phyloP scores from a whole-genome alignment of 345 rosid genomes.

The Brassica cretica region DNA sequence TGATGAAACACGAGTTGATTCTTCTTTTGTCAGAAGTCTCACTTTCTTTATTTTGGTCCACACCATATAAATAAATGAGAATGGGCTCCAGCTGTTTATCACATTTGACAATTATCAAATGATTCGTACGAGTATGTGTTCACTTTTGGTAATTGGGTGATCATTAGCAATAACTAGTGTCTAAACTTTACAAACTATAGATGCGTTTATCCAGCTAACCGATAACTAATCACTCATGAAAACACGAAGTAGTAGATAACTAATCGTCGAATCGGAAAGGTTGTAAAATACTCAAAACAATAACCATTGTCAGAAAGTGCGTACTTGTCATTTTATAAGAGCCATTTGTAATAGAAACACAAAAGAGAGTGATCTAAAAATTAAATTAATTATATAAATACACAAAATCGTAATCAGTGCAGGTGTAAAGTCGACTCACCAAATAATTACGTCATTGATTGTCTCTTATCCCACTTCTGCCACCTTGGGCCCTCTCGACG shows the following conservation, averaged over 20 bases:
- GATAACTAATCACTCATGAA: not conserved
- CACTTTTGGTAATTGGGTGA: slow-evolving; percentile 15
- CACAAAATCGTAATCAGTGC: not conserved
- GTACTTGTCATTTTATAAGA: not conserved
- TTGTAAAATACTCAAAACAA: not conserved
- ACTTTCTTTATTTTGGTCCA: slow-evolving; percentile 37
- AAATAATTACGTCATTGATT: not conserved
- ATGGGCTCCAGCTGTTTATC: slow-evolving; percentile 44
- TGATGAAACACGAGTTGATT: slow-evolving; percentile 34
- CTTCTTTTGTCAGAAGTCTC: slow-evolving; percentile 34
- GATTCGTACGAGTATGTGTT: slow-evolving; percentile 7
- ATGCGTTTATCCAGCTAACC: not conserved
- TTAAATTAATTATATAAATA: no score
- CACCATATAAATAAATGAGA: slow-evolving; percentile 8
- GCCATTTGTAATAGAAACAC: not conserved
- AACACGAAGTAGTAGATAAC: not conserved
- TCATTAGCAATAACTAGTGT: slow-evolving; percentile 12
- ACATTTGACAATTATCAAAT: slow-evolving; percentile 40
- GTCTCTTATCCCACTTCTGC: not conserved
- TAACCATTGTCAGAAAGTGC: slow-evolving; percentile 21
- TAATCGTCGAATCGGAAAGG: not conserved
- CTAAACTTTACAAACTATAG: not conserved
- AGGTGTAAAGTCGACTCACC: not conserved
- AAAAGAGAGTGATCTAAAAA: not conserved
- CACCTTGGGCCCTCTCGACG: not conserved